Evolutionary conservation across 305 asterid genomes (phyloP).

Genomic region (Striga hermonthica): DNA sequence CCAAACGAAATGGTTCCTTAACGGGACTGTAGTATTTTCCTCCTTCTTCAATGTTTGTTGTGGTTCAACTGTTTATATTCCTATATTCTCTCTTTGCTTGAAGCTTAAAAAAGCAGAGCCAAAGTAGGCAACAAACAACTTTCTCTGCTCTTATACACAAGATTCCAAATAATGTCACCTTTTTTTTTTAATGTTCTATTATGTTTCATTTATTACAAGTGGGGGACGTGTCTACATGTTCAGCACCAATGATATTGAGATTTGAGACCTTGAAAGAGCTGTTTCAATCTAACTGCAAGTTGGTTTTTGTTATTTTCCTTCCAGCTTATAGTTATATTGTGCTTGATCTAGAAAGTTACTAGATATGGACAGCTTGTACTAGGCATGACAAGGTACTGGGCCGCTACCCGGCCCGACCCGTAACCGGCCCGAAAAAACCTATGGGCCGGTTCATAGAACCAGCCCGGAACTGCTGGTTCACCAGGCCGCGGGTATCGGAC

Average conservation of each 20-base stretch:
- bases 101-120: slow-evolving; percentile 18
- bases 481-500: too few relatives aligned
- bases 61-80: not conserved
- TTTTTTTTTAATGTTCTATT: not conserved
- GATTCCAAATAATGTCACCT: slow-evolving; percentile 18
- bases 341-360: too few relatives aligned
- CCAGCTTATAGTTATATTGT: too few relatives aligned
- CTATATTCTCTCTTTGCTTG: slow-evolving; percentile 14
- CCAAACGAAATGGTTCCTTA: too few relatives aligned
- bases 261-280: not conserved
- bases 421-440: too few relatives aligned
- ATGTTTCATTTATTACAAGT: not conserved
- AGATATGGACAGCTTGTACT: too few relatives aligned
- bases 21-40: too few relatives aligned
- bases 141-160: not conserved
- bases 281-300: slow-evolving; percentile 15
- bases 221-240: not conserved
- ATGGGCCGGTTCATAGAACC: too few relatives aligned
- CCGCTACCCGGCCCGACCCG: too few relatives aligned
- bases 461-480: too few relatives aligned
- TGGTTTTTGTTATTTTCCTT: slow-evolving; percentile 4
- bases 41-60: not conserved
- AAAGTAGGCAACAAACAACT: not conserved
- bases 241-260: slow-evolving; percentile 1
- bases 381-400: too few relatives aligned